Base-by-base conservation (phyloP, 23 red algal genomes). In the Gracilariopsis chorda region DNA sequence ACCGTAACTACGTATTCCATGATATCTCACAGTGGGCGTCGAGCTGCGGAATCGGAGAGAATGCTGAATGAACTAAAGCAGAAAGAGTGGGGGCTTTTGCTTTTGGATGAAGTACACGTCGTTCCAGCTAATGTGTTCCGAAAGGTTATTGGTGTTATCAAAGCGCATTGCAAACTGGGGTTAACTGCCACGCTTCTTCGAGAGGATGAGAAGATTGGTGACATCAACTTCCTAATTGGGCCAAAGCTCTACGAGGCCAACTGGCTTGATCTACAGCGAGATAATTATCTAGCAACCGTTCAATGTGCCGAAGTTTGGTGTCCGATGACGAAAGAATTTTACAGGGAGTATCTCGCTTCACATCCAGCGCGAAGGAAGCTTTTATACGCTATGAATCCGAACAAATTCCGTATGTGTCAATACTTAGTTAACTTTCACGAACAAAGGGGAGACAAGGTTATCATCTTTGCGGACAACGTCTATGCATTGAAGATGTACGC, bases 221-320 rank as follows among this genome's bases (percentile, higher is more conserved):
- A 98, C 34, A 89, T 98, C 45, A 95, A 95, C 51, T 98, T 95
- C 56, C 68, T 98, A 29, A 98, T 98, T 41, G 96, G 96, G 6
- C 96, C 96, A 0, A 98, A 98, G 58, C 71, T 98, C 37, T 98
- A 98, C 75, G 96, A 98, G 78, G 96, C 96, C 48, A 98, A 98
- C 78, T 98, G 96, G 96, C 70, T 98, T 45, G 96, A 98, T 80
- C 63, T 98, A 36, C 96, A 98, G 45, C 88, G 90, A 20, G 80
- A 85, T 34, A 94, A 94, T 30, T 95, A 98, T 68, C 86, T 98
- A 20, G 96, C 96, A 67, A 98, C 96, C 5, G 96, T 98, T 4
- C 96, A 98, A 67, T 98, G 96, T 83, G 96, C 96, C 0, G 96
- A 98, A 86, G 96, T 98, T 17, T 98, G 96, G 96, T 98, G 96